Base-by-base conservation (phyloP, 2,329 filamentous ascomycete genomes). In the Ceratocystis cacaofunesta region DNA sequence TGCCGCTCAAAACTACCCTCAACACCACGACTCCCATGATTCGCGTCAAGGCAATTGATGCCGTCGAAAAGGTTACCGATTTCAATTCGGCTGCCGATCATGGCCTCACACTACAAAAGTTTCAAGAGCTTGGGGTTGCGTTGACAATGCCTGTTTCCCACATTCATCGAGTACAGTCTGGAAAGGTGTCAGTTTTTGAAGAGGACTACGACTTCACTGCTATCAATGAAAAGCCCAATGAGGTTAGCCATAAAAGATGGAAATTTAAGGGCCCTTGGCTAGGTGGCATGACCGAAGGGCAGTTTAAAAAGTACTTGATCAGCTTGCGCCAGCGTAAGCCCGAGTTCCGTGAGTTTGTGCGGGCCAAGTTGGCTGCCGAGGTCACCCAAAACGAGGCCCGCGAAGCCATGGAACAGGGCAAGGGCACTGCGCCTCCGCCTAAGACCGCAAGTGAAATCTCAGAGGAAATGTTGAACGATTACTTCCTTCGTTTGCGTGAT, bases 1-100 rank as follows among this genome's bases (percentile, higher is more conserved):
- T 97, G 5, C 92, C 92, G 1, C 76, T 87, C 7, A 87, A 87
- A 73, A 85, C 87, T 2, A 92, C 90, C 4, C 83, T 85, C 22
- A 83, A 84, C 64, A 85, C 85, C 5, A 84, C 86, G 5, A 86
- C 85, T n/a, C 89, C 91, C 8, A 79, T 89, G 62, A 82, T 96
- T 64, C 84, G 89, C 69, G 77, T 97, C 70, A 85, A 85, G 71
- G 82, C 87, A 68, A 81, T 95, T 69, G 92, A 97, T 77, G 89
- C 90, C 1, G 82, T 85, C 70, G 91, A 96, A 75, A 88, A 91
- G 73, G 82, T 96, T 70, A 96, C 92, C 72, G 91, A 96, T 72
- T 97, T 91, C 75, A 81, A 85, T 69, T 91, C 89, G 46, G 88
- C 91, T 0, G 83, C 86, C 66, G 90, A 96, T 74, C 90, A 95